phyloP scores from a whole-genome alignment of 305 asterid species.

The Ajuga reptans region DNA sequence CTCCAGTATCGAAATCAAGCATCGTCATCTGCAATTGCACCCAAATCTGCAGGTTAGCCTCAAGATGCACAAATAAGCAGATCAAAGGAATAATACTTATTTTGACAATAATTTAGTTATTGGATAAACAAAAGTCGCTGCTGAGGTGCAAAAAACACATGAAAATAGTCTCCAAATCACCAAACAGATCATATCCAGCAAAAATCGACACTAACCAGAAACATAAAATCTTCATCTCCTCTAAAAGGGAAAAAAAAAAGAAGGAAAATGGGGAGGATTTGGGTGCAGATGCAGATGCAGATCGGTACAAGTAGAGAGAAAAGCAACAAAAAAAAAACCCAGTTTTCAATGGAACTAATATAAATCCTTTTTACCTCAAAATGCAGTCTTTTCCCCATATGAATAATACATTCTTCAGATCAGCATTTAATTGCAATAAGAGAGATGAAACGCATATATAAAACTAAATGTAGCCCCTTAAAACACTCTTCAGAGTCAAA shows the following conservation, averaged over 20 bases:
- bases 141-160: neutral
- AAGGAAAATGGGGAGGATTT: neutral
- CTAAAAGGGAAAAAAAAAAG: neutral
- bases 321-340: conserved; percentile 2
- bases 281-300: conserved; percentile 18
- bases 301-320: conserved; percentile 14
- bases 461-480: conserved; percentile 36
- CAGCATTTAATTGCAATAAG: conserved; percentile 20
- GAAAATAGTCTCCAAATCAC: conserved; percentile 6
- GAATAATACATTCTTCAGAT: conserved; percentile 10
- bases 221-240: neutral
- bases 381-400: conserved; percentile 13
- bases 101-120: conserved; percentile 1
- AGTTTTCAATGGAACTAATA: conserved; percentile 1
- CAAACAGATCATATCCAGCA: conserved; percentile 18
- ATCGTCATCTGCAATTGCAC: conserved; percentile 35
- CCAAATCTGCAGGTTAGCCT: conserved; percentile 28
- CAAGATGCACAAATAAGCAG: conserved; percentile 13
- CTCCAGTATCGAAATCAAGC: conserved; percentile 23
- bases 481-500: conserved; percentile 30
- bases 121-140: neutral
- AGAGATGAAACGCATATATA: conserved; percentile 16
- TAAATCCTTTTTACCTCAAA: conserved; percentile 7
- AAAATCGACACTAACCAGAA: neutral
- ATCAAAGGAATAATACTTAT: conserved; percentile 7